Evolutionary conservation across 2,329 filamentous ascomycete genomes (phyloP), one percentile per base, ranked within the genome.

Genomic region (Pseudogymnoascus sp.): DNA sequence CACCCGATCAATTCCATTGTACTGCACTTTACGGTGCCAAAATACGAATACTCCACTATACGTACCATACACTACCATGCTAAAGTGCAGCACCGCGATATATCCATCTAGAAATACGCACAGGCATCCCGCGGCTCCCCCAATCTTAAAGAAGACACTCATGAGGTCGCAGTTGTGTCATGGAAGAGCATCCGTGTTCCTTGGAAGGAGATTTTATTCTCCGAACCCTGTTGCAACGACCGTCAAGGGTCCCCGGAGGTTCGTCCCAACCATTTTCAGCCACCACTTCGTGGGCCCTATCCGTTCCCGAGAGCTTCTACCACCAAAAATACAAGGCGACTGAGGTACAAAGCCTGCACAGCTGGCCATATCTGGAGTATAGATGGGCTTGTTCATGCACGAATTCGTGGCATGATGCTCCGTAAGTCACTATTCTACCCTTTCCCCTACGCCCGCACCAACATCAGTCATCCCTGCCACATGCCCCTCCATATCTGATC

Each of bases 351-450:
- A 16, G 5, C n/a, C 29, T 55, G 49, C 49, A 55, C 29, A 21
- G 49, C 16, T 33, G 29, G 26, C 29, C 49, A 55, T 55, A 35
- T 55, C 10, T 55, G 49, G 49, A 55, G 29, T 60, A 38, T 26
- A 26, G 21, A 55, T 61, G 65, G 66, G 69, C 70, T 68, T 69
- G 71, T 71, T 72, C 71, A 72, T 73, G 71, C 71, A 72, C 72
- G 71, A 70, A 70, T 70, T 71, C 69, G 71, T 73, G 70, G 71
- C 70, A 60, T 60, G 58, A 39, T 31, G 58, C 58, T 19, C 35
- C 58, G n/a, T 38, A 60, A 41, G 33, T 60, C 33, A 66, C 68
- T 64, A 64, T 63, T 65, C 64, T 64, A 64, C 65, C 59, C 63
- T 62, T 62, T 63, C 60, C 59, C 60, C 63, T 64, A 66, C 66